These are phyloP conservation scores for Pigoraptor vietnamica DNA, from an alignment of 78 protist species.

Conservation along the genomic window DNA sequence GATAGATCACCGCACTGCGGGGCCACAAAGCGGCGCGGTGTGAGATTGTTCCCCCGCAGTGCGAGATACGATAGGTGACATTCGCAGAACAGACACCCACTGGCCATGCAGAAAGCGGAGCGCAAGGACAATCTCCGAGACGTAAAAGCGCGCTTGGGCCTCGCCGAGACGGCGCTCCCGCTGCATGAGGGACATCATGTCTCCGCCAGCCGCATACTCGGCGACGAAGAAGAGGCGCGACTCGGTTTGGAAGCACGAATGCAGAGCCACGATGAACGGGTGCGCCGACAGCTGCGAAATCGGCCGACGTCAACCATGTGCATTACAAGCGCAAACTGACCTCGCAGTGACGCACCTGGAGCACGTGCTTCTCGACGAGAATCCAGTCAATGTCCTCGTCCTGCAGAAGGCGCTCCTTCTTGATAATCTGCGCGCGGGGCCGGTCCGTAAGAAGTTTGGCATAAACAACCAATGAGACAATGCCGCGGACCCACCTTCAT, in stretches of 20 bases:
- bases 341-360: not conserved
- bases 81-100: constrained; percentile 19
- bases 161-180: constrained; percentile 65
- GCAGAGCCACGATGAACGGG: constrained; percentile 72
- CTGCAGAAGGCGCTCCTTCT: constrained; percentile 10
- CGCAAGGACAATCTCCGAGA: constrained; percentile 82
- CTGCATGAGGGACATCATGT: constrained; percentile 81
- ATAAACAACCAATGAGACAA: not conserved
- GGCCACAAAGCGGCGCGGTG: no score
- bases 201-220: constrained; percentile 53
- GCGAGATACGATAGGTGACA: not conserved
- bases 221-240: constrained; percentile 23
- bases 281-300: not conserved
- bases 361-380: constrained; percentile 22
- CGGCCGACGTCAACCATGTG: not conserved
- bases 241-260: constrained; percentile 52
- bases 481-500: not conserved
- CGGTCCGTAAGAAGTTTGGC: not conserved
- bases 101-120: constrained; percentile 73
- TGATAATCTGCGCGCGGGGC: constrained; percentile 21
- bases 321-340: no score
- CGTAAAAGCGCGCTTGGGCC: constrained; percentile 74
- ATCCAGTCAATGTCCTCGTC: constrained; percentile 29
- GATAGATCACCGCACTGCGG: not conserved
- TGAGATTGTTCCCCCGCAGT: not conserved